Evolutionary conservation across 108 stramenopile species (phyloP), one percentile per base, ranked within the genome.

Genomic region (Conticribra guillardii): DNA sequence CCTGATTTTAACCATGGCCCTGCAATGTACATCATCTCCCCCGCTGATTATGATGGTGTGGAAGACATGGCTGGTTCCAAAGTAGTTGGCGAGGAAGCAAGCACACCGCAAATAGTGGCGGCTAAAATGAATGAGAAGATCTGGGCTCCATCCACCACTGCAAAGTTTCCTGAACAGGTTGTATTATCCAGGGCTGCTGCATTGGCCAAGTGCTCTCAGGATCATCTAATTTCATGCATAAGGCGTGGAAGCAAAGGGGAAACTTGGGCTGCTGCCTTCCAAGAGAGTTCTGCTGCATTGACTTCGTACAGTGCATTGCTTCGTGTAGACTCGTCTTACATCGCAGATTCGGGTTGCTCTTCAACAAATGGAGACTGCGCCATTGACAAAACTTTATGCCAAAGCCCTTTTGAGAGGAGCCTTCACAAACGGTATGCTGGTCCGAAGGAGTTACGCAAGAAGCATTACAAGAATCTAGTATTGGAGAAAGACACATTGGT

Each of bases 11-110:
- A 62, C 15, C 64, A 76, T 14, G 91, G 89, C 2, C 89, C 87
- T 29, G 64, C 89, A 0, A 92, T 95, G 90, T 95, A 85, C 65
- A 89, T 95, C 21, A 77, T 95, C 64, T 81, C 94, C 24, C 89
- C 90, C 21, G 76, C 82, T 34, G 84, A 90, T 51, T 74, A 80
- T 55, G 59, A 75, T 48, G 64, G 58, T n/a, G 56, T 71, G 8
- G 80, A 87, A 29, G 84, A 78, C 34, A 81, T 79, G 78, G 60
- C 51, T 15, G 78, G 60, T 11, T 71, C 78, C 37, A 77, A 70
- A 53, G 65, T 79, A 3, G 64, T 70, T 34, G 56, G 76, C 15
- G 77, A 67, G 2, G 69, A 37, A 2, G 82, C 37, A 33, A 66
- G 18, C 70, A 67, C 57, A n/a, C 64, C 18, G 41, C 48, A 62